Evolutionary conservation across 2,329 filamentous ascomycete species (phyloP), one percentile per base, ranked within the genome.

Genomic region (Fusarium tanahbumbuense): DNA sequence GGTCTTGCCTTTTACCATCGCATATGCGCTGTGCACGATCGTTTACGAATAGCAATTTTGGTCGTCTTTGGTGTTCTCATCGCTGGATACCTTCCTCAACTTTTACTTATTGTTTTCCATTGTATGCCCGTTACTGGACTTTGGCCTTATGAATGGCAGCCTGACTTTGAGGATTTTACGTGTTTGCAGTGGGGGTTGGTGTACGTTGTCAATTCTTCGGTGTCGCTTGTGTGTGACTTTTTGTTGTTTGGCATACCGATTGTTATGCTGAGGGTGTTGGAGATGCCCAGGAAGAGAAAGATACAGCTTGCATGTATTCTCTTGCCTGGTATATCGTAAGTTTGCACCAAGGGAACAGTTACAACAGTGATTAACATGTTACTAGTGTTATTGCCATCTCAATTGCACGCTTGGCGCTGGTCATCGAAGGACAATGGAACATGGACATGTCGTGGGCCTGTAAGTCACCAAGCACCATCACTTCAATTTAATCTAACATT

Each of bases 1-100:
- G 85, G 85, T 64, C 76, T 87, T 7, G 84, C 85, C 0, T 85
- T 87, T 58, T 87, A 86, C 73, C 78, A 80, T 53, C 82, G 84
- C 5, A 76, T 87, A 5, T 82, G 82, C 64, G 77, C 76, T 8
- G 72, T 81, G 23, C 77, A 83, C 71, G 54, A 74, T 44, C 69
- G 76, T 28, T 79, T 84, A 9, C 73, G 74, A 7, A 56, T 78
- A 6, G 70, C 77, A 7, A 83, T 84, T 47, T 76, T 73, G 32
- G 54, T 78, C 18, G 76, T 81, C 2, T 76, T 78, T 22, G 78
- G 71, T 5, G 64, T 83, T 34, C 71, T 86, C 22, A 67, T 82
- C 34, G 79, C 77, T 9, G 82, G 81, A 1, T 86, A 80, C 50
- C 62, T 87, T 3, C 81, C 84, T 0, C 85, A 87, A 60, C 76